Conservation (phyloP, 2,329 filamentous ascomycete species). For the Cyclaneusma minus region DNA sequence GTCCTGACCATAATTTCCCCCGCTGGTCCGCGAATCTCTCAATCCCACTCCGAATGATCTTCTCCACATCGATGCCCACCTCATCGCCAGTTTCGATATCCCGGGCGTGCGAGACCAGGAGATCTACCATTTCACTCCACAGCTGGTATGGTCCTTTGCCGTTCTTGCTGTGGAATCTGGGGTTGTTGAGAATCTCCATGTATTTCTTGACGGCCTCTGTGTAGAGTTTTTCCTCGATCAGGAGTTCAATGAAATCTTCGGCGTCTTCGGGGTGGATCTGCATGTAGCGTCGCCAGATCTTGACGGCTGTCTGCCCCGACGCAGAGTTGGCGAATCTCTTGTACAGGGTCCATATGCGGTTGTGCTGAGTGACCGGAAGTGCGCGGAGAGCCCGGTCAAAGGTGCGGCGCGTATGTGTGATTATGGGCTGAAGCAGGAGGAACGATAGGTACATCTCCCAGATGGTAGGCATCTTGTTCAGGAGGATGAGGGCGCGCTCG, state of each 20-base stretch:
- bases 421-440: conserved; percentile 76
- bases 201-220: conserved; percentile 86
- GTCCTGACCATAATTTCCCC: conserved; percentile 84
- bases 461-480: conserved; percentile 97
- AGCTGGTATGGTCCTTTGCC: conserved; percentile 92
- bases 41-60: conserved; percentile 86
- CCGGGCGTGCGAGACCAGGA: conserved; percentile 80
- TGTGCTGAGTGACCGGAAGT: conserved; percentile 86
- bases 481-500: conserved; percentile 76
- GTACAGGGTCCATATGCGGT: conserved; percentile 87
- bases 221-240: conserved; percentile 68
- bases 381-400: conserved; percentile 90
- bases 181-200: conserved; percentile 82
- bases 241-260: conserved; percentile 86
- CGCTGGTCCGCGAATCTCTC: conserved; percentile 82
- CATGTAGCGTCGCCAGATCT: conserved; percentile 91
- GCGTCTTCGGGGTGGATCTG: conserved; percentile 91
- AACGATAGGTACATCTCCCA: conserved; percentile 97
- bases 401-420: conserved; percentile 71
- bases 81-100: conserved; percentile 71
- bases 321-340: conserved; percentile 82
- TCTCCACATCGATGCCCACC: conserved; percentile 75
- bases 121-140: conserved; percentile 94
- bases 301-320: conserved; percentile 77
- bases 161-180: conserved; percentile 79